Evolutionary conservation across 352 stramenopile species (phyloP).

Genomic region (Lagenidium giganteum): DNA sequence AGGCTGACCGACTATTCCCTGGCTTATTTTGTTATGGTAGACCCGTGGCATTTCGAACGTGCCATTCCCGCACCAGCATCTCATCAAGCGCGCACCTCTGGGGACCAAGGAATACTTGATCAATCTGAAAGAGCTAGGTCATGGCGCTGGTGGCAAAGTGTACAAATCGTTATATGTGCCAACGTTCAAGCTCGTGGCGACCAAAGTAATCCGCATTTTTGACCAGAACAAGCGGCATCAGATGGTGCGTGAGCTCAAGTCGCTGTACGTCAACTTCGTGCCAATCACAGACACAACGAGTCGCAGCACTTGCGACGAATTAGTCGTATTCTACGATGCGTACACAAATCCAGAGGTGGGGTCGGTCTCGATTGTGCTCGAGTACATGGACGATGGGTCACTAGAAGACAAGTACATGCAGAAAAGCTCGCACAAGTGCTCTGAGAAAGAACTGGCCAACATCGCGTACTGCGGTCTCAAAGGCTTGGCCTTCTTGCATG

Average conservation of each 20-base stretch:
- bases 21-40: slow-evolving; percentile 18
- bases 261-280: slow-evolving; percentile 77
- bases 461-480: slow-evolving; percentile 75
- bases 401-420: slow-evolving; percentile 78
- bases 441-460: slow-evolving; percentile 76
- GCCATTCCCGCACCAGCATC: slow-evolving; percentile 39
- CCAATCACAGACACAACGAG: slow-evolving; percentile 38
- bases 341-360: slow-evolving; percentile 86
- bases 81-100: slow-evolving; percentile 14
- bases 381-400: slow-evolving; percentile 93
- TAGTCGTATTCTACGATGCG: slow-evolving; percentile 91
- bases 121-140: slow-evolving; percentile 63
- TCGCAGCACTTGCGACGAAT: slow-evolving; percentile 61
- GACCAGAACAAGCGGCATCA: slow-evolving; percentile 87
- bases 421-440: slow-evolving; percentile 22
- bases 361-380: slow-evolving; percentile 90
- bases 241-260: slow-evolving; percentile 86
- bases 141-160: slow-evolving; percentile 85
- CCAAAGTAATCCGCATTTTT: slow-evolving; percentile 88
- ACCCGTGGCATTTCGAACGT: slow-evolving; percentile 68
- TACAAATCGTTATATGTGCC: slow-evolving; percentile 88
- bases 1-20: slow-evolving; percentile 2
- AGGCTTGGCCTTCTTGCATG: slow-evolving; percentile 86
- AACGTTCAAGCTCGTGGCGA: slow-evolving; percentile 83
- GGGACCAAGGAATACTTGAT: slow-evolving; percentile 67